A percentile compares a stretch with the other conserved stretches of the same genome.
These are phyloP conservation scores for Passalora sequoiae DNA, from an alignment of 2,329 filamentous ascomycete genomes.

Conservation along the genomic window DNA sequence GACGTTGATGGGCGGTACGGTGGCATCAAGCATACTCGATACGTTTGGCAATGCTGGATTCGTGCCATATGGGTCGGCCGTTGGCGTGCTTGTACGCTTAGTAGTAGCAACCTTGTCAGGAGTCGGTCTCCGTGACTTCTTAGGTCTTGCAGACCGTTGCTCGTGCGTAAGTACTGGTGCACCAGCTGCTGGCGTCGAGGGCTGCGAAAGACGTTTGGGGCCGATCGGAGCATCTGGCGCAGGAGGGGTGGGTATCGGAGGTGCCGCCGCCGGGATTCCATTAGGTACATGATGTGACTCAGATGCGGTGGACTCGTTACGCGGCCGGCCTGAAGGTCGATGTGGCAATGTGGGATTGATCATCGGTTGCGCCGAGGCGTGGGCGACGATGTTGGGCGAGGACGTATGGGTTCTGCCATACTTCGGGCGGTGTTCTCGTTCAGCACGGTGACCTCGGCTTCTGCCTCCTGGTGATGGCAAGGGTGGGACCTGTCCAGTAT, in stretches of 20 bases:
- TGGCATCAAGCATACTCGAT: conserved; percentile 61
- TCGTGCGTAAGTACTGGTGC: conserved; percentile 39
- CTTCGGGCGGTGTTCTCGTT: conserved; percentile 48
- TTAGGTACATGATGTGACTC: conserved; percentile 39
- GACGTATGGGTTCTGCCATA: conserved; percentile 69
- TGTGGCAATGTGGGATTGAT: conserved; percentile 37
- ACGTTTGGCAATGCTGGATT: conserved; percentile 17
- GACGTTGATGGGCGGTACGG: conserved; percentile 92
- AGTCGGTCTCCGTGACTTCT: conserved; percentile 25
- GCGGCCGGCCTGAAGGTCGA: conserved; percentile 27
- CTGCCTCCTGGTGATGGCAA: conserved; percentile 77
- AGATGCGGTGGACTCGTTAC: conserved; percentile 40
- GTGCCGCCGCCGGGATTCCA: conserved; percentile 36
- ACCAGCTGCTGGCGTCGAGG: conserved; percentile 29
- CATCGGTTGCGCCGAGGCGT: conserved; percentile 33
- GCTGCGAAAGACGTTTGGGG: conserved; percentile 25
- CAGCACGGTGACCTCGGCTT: conserved; percentile 35
- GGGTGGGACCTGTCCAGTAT: conserved; percentile 71
- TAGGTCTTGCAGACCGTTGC: conserved; percentile 18
- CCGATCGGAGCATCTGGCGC: conserved; percentile 33
- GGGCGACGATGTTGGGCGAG: conserved; percentile 65
- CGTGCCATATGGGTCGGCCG: conserved; percentile 17
- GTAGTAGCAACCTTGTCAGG: conserved; percentile 23
- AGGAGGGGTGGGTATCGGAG: conserved; percentile 54
- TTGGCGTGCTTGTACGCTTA: conserved; percentile 12